Evolutionary conservation across 2,329 filamentous ascomycete genomes (phyloP).

Genomic region (Graphilbum sp.): DNA sequence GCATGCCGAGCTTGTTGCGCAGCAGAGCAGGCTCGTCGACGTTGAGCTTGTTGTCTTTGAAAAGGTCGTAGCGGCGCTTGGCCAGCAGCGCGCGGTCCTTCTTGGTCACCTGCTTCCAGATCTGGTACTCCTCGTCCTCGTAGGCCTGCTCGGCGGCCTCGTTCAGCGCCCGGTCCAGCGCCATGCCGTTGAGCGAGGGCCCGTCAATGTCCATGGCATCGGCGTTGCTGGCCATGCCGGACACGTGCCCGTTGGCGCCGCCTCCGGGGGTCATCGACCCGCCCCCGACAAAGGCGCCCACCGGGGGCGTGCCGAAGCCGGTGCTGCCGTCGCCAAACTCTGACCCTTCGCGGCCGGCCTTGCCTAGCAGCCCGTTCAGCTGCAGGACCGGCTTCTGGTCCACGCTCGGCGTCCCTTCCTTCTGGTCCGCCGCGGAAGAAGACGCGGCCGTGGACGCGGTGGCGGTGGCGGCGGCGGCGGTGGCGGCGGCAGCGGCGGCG

Average conservation of each 20-base stretch:
- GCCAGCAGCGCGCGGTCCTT: constrained; percentile 79
- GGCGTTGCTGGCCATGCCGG: constrained; percentile 53
- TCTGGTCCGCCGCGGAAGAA: constrained; percentile 50
- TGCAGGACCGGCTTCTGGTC: constrained; percentile 61
- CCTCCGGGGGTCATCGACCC: constrained; percentile 57
- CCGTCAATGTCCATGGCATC: constrained; percentile 83
- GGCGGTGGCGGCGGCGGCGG: neutral
- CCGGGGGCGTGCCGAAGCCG: constrained; percentile 70
- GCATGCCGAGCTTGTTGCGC: constrained; percentile 75
- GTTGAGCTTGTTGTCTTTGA: constrained; percentile 73
- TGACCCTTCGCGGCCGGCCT: constrained; percentile 48
- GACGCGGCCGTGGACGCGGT: neutral
- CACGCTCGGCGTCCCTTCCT: constrained; percentile 61
- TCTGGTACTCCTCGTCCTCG: constrained; percentile 88
- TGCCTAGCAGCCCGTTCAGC: constrained; percentile 45
- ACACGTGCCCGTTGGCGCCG: constrained; percentile 47
- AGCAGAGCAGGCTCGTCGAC: constrained; percentile 75
- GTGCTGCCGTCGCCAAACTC: constrained; percentile 60
- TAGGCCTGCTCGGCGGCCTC: constrained; percentile 59
- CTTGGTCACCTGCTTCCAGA: constrained; percentile 98
- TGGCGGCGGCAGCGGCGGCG: constrained; percentile 1
- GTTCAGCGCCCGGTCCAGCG: constrained; percentile 44
- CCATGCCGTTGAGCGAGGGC: constrained; percentile 50
- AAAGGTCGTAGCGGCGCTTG: constrained; percentile 72
- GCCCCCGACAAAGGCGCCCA: constrained; percentile 29